Evolutionary conservation across 768 basidiomycete genomes (phyloP).

Genomic region (Russula foetens): DNA sequence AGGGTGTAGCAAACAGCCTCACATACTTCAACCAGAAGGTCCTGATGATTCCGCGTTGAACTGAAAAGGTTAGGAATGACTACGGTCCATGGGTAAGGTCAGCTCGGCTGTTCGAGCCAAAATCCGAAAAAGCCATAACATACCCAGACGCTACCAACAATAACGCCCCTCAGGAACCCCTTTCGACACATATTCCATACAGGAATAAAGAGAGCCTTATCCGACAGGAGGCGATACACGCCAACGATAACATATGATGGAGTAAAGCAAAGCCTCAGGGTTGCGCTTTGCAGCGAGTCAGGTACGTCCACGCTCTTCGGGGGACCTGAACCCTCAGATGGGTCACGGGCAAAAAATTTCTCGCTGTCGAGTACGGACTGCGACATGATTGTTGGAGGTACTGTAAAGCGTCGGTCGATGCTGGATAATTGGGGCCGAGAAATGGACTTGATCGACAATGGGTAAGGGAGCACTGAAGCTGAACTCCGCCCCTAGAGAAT

Average conservation of each 20-base stretch:
- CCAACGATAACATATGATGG: conserved; percentile 84
- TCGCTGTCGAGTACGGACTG: not conserved
- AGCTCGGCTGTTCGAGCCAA: not conserved
- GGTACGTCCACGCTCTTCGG: not conserved
- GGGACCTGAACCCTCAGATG: conserved; percentile 8
- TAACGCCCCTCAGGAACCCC: conserved; percentile 58
- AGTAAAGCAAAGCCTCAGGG: conserved; percentile 60
- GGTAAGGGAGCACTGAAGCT: not conserved
- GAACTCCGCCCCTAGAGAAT: not conserved
- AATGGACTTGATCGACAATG: not conserved
- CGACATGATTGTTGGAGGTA: not conserved
- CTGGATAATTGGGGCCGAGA: not conserved
- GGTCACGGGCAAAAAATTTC: not conserved
- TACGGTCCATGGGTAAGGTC: conserved; percentile 25
- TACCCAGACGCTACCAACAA: conserved; percentile 68
- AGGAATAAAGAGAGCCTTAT: conserved; percentile 57
- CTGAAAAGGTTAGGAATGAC: conserved; percentile 59
- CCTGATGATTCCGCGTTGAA: conserved; percentile 62
- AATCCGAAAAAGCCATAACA: conserved; percentile 19
- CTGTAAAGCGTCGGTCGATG: not conserved
- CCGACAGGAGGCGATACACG: conserved; percentile 72
- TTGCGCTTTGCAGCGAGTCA: conserved; percentile 40
- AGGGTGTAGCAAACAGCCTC: not conserved
- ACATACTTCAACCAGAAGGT: conserved; percentile 55
- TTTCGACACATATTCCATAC: conserved; percentile 84